Base-by-base conservation (phyloP, 2,329 filamentous ascomycete genomes). In the Claviceps africana region DNA sequence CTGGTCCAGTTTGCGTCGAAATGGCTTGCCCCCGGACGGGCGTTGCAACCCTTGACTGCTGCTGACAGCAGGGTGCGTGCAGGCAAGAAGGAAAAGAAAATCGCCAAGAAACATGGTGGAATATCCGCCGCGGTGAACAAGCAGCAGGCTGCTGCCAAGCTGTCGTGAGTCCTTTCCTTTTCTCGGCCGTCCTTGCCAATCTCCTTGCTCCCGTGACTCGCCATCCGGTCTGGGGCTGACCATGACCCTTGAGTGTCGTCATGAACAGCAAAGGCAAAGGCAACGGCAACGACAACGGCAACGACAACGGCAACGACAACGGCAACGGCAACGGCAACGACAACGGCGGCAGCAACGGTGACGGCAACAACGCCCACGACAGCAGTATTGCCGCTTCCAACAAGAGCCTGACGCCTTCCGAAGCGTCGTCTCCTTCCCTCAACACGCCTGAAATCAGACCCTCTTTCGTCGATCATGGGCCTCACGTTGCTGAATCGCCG, bases 81-180 rank as follows among this genome's bases (percentile, higher is more conserved):
- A 54, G 53, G 48, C 54, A 76, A 76, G 70, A 77, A 76, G 64
- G 68, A 74, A 61, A 74, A 68, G 65, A 78, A 76, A 67, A 67
- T 77, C 75, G 74, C 70, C 63, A 77, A 70, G 72, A 73, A 77
- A 60, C 67, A 66, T 61, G 71, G 73, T 60, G 71, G 73, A 59
- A 74, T 77, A 60, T 70, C 72, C 58, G 73, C 74, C 47, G 74
- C 73, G 65, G 70, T 77, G 68, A 76, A 71, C 56, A 75, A 72
- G 61, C 73, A 78, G 60, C 73, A 78, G 59, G 70, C 70, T 59
- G 67, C 72, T 61, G 71, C 70, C 61, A 76, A 74, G 65, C 73
- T 76, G 66, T 67, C 69, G 74, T 77, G 69, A 59, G 74, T 71
- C 43, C 40, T 48, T 51, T 48, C 48, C 42, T 48, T 47, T 49